phyloP scores from a whole-genome alignment of 768 basidiomycete species.

The Boletus eberwhitei region DNA sequence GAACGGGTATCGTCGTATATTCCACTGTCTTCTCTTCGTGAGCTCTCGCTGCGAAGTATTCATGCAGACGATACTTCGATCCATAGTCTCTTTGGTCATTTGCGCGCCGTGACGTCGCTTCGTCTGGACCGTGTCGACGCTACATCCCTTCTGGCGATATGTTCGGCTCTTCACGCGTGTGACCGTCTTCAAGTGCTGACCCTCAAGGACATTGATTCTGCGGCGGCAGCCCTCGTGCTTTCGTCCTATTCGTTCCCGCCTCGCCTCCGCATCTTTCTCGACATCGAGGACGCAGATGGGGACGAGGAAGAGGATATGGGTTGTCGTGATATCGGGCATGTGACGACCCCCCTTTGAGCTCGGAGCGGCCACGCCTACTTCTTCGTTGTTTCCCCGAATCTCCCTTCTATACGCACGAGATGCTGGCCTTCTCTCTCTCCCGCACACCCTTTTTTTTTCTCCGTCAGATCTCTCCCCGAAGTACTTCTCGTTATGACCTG shows the following conservation, averaged over 20 bases:
- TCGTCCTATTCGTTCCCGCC: conserved; percentile 2
- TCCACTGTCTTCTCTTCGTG: conserved; percentile 3
- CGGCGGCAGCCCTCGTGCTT: conserved; percentile 1
- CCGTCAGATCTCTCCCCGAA: background rate
- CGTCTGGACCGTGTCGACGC: conserved; percentile 7
- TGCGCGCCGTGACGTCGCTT: conserved; percentile 6
- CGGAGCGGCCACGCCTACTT: background rate
- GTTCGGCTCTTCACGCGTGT: conserved; percentile 1
- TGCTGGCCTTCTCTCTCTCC: background rate
- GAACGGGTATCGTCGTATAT: background rate
- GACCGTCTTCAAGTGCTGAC: conserved; percentile 9
- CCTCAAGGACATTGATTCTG: conserved; percentile 7
- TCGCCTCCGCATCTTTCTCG: conserved; percentile 14
- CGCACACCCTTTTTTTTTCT: background rate
- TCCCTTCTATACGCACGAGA: background rate
- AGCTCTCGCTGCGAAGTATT: conserved; percentile 13
- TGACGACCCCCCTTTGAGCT: background rate
- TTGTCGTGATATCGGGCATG: background rate
- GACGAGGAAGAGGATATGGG: background rate
- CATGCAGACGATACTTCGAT: conserved; percentile 1
- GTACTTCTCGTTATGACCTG: background rate
- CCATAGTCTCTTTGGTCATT: background rate
- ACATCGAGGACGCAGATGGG: conserved; percentile 5
- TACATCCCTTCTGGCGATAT: background rate
- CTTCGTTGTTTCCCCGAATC: background rate